Conservation (phyloP, 805 yeast species). For the Teunomyces gatunensis region DNA sequence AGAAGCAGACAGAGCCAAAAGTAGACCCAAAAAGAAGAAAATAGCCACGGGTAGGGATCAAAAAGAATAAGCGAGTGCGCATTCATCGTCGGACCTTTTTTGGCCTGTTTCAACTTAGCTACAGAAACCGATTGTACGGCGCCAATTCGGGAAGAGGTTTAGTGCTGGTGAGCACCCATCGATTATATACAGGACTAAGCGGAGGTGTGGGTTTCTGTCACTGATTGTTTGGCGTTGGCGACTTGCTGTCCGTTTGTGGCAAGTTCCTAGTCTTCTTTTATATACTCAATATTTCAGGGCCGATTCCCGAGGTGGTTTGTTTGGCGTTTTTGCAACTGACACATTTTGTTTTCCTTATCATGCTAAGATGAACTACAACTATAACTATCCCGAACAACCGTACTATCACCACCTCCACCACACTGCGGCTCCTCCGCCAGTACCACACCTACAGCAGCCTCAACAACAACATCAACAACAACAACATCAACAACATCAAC, state of each 20-base stretch:
- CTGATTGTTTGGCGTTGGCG: neutral
- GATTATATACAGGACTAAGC: neutral
- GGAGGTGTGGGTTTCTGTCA: neutral
- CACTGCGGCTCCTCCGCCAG: neutral
- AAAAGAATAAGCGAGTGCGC: neutral
- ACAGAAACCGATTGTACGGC: constrained; percentile 1
- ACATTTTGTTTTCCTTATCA: neutral
- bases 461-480: neutral
- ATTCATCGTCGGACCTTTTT: neutral
- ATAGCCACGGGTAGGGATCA: too few species aligned
- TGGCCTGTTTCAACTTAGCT: neutral
- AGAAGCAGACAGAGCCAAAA: neutral
- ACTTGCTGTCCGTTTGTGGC: neutral
- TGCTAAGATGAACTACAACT: constrained; percentile 3
- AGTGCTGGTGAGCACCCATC: neutral
- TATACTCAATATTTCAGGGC: neutral
- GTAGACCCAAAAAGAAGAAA: too few species aligned
- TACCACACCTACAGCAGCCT: neutral
- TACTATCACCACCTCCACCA: constrained; percentile 4
- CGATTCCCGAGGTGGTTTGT: neutral
- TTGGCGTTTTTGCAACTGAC: neutral
- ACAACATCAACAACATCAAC: constrained; percentile 1
- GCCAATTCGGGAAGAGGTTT: neutral
- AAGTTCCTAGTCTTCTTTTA: neutral
- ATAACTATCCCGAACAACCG: constrained; percentile 1